Base-by-base conservation (phyloP, 768 basidiomycete species). In the Suillus tomentosus region DNA sequence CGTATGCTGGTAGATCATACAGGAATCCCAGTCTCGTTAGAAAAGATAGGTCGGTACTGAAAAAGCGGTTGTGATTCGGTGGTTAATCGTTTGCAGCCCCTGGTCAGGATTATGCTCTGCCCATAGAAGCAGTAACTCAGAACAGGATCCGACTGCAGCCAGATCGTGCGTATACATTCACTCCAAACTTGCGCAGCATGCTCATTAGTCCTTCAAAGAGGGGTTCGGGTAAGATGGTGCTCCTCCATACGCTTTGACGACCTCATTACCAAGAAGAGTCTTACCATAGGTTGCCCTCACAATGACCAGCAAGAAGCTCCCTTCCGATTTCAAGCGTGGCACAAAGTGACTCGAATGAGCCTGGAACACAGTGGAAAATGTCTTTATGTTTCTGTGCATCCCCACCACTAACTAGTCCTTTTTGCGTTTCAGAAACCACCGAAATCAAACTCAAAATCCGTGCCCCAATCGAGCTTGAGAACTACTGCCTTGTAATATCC, bases 141-240 rank as follows among this genome's bases (percentile, higher is more conserved):
- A 87, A 90, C 72, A 86, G 90, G 63, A 84, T 99, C 64, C 86
- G 90, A 66, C 79, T 99, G 27, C 90, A 97, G 70, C 97, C 96
- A 47, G 94, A 99, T 73, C 92, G 96, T 96, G 74, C 78, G 93
- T 76, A 14, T 15, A 9, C 24, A 40, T 11, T 24, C 27, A 36
- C 19, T 51, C 17, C 10, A 58, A 40, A 45, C 45, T 27, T 57
- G 19, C n/a, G 14, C 36, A 22, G 15, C 13, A 24, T 40, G 51
- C 60, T 66, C 51, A 63, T 37, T 22, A 54, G 11, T 13, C 31
- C 43, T 15, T 55, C 56, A 24, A 69, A 97, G 95, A 94, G 76
- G 97, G 97, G 17, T 98, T 99, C 71, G 95, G 95, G 22, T 98
- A 97, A 90, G 87, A 70, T 99, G 96, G 96, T 95, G 92, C 54